These are phyloP conservation scores for Fusarium virguliforme DNA, from an alignment of 2,329 filamentous ascomycete genomes.

Conservation along the genomic window DNA sequence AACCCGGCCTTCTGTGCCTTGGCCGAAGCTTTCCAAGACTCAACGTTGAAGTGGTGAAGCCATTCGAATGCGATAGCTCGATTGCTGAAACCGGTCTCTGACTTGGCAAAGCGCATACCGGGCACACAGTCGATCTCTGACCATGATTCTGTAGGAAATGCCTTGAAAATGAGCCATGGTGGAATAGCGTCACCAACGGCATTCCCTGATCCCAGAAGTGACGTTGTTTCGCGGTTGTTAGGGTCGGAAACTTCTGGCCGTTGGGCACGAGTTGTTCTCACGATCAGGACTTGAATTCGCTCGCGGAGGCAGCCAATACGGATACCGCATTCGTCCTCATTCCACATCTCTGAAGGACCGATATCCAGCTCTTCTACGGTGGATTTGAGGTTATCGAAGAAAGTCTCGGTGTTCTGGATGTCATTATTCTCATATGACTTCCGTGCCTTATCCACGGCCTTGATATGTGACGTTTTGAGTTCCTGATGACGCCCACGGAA, in stretches of 20 bases:
- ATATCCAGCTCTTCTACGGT: background rate
- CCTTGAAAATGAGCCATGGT: background rate
- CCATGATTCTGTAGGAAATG: background rate
- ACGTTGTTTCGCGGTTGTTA: background rate
- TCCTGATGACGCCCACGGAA: background rate
- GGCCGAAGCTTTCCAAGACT: slow-evolving; percentile 1
- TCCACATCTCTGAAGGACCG: background rate
- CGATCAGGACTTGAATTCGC: background rate
- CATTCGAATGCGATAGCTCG: slow-evolving; percentile 4
- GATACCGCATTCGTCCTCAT: slow-evolving; percentile 1
- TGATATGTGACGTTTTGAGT: background rate
- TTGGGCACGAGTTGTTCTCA: background rate
- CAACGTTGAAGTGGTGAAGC: background rate
- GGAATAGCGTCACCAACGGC: background rate
- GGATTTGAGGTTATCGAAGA: background rate
- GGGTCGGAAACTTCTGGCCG: background rate
- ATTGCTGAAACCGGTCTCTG: slow-evolving; percentile 5
- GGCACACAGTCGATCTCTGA: background rate
- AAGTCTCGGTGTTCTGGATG: background rate
- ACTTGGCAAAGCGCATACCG: slow-evolving; percentile 3
- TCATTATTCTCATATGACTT: background rate
- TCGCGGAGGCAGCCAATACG: background rate
- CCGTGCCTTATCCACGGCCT: background rate
- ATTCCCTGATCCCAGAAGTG: background rate
- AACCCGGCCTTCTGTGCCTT: background rate